These are phyloP conservation scores for Didymella keratinophila DNA, from an alignment of 2,329 filamentous ascomycete genomes.

Conservation along the genomic window DNA sequence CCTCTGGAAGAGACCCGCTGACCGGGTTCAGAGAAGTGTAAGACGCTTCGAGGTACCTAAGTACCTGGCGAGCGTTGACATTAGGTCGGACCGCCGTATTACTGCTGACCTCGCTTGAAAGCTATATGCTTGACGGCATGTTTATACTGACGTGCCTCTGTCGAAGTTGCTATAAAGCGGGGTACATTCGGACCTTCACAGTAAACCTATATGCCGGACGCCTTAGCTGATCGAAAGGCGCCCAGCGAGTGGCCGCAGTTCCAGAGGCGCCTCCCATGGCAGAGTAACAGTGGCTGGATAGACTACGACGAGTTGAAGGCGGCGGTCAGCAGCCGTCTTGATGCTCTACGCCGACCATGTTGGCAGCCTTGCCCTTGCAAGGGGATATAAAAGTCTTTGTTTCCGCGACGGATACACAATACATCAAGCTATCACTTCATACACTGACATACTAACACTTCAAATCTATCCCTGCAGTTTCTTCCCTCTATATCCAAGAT, in stretches of 20 bases:
- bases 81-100: slow-evolving; percentile 9
- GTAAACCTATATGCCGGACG: neutral
- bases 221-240: slow-evolving; percentile 3
- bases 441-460: neutral
- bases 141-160: neutral
- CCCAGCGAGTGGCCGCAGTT: slow-evolving; percentile 18
- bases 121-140: neutral
- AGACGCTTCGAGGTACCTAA: slow-evolving; percentile 28
- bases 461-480: neutral
- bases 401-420: slow-evolving; percentile 4
- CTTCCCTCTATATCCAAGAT: neutral
- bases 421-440: neutral
- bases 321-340: slow-evolving; percentile 33
- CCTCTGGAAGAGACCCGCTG: slow-evolving; percentile 19
- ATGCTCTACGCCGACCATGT: slow-evolving; percentile 13
- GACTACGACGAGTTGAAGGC: slow-evolving; percentile 26
- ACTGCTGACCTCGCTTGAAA: slow-evolving; percentile 7
- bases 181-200: neutral
- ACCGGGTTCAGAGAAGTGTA: slow-evolving; percentile 29
- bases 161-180: neutral
- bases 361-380: slow-evolving; percentile 17
- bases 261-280: slow-evolving; percentile 24
- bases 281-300: slow-evolving; percentile 43
- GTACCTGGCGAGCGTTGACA: slow-evolving; percentile 20
- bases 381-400: slow-evolving; percentile 26